Base-by-base conservation (phyloP, 2,329 filamentous ascomycete genomes). In the Nemania serpens region DNA sequence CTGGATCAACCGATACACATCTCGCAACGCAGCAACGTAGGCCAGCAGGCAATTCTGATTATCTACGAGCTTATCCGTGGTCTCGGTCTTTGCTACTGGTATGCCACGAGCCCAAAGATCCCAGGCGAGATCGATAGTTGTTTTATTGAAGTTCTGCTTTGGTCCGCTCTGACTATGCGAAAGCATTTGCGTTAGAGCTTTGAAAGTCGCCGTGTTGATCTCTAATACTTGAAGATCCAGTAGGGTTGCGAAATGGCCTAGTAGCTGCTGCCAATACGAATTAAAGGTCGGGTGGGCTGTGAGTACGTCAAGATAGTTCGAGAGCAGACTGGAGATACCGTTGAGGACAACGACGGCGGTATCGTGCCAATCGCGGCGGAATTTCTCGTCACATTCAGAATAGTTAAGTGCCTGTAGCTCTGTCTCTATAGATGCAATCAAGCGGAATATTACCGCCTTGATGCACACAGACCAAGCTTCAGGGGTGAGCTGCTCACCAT, bases 391-490 rank as follows among this genome's bases (percentile, higher is more conserved):
- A 17, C 74, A 67, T 13, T 72, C 66, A 4, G 75, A 71, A 9
- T 76, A 73, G 33, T 74, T 69, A 1, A 79, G 75, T 0, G 70
- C 70, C 6, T 75, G 73, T 6, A 88, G 74, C 61, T 87, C 83
- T 22, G 77, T 74, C 68, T 89, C 84, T n/a, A 93, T 88, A 0
- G 86, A 88, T 3, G 87, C 82, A 2, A 96, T 76, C 66, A 97
- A 86, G 61, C 85, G 86, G 75, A 97, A 93, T 1, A 97, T 82
- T 6, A 97, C 90, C 6, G 85, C 87, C 61, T 90, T 88, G 57
- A 97, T 84, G 68, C 93, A 95, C 29, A 94, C 82, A 49, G 89
- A 88, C 93, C 93, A 98, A 0, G 91, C 88, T 70, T 90, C 86
- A 0, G 91, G 82, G 42, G 84, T 88, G 4, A 97, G 81, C 55